Percentiles rank a stretch among this genome's conserved stretches.
Conservation (phyloP, 2,329 filamentous ascomycete species). For the Coniella vitis region DNA sequence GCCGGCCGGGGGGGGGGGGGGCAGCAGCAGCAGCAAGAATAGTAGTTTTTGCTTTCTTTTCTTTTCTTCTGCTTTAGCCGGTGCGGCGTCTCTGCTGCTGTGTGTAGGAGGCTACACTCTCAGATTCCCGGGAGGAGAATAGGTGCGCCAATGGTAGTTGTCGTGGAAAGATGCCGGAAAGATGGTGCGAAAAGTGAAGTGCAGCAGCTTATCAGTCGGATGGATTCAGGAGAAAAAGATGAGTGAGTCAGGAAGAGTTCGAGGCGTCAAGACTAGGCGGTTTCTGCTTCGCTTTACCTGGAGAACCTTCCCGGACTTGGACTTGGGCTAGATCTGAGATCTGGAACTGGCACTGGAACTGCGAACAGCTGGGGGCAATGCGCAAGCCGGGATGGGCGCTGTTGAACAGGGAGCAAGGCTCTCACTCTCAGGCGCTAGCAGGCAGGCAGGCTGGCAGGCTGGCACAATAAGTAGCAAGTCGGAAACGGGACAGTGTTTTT, state of each 20-base stretch:
- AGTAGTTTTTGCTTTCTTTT: too few relatives aligned
- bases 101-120: too few relatives aligned
- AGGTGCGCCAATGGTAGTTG: too few relatives aligned
- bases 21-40: too few relatives aligned
- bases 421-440: not conserved
- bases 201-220: too few relatives aligned
- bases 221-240: not conserved
- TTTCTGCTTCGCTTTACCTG: not conserved
- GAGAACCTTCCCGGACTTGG: not conserved
- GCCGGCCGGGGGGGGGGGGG: too few relatives aligned
- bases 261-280: not conserved
- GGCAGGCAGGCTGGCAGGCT: too few relatives aligned
- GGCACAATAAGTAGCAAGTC: too few relatives aligned
- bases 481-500: too few relatives aligned
- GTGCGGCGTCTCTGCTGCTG: not conserved
- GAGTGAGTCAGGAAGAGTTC: not conserved
- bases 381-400: slow-evolving; percentile 6
- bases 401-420: not conserved
- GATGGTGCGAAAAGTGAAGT: too few relatives aligned
- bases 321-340: not conserved
- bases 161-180: not conserved
- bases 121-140: too few relatives aligned
- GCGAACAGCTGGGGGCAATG: not conserved
- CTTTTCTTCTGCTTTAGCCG: too few relatives aligned
- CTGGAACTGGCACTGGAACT: not conserved